A percentile compares a stretch with the other conserved stretches of the same genome.
phyloP scores from a whole-genome alignment of 345 rosid genomes.

The Laguncularia racemosa region DNA sequence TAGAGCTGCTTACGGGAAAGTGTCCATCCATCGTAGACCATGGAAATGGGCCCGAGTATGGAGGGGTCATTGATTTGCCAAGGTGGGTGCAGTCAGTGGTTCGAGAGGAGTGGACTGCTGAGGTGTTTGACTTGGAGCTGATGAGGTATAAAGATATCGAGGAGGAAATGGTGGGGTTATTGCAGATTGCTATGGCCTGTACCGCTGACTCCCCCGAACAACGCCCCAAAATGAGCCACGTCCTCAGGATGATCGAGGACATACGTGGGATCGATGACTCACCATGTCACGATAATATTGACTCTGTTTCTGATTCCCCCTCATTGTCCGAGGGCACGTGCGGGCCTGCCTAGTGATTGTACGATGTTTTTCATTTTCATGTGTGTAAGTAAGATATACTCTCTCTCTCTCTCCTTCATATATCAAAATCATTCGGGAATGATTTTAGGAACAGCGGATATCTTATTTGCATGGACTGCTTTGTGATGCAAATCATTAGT shows the following conservation, averaged over 20 bases:
- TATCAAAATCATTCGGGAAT: too few relatives aligned
- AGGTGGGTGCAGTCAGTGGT: constrained; percentile 97
- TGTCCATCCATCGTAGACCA: constrained; percentile 52
- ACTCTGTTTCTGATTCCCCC: constrained; percentile 70
- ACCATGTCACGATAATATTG: constrained; percentile 48
- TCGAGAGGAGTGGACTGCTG: constrained; percentile 98
- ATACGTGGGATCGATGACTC: constrained; percentile 70
- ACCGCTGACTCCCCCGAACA: constrained; percentile 89
- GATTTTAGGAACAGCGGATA: too few relatives aligned
- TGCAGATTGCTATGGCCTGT: constrained; percentile 90
- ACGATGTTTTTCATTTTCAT: background rate
- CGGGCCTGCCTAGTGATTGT: constrained; percentile 46
- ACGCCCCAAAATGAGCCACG: constrained; percentile 73
- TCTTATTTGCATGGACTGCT: too few relatives aligned
- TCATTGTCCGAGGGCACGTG: constrained; percentile 68
- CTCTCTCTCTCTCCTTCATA: too few relatives aligned
- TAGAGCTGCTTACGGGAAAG: constrained; percentile 77
- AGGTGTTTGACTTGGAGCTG: constrained; percentile 84
- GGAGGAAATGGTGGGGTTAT: constrained; percentile 94
- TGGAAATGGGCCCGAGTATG: constrained; percentile 41
- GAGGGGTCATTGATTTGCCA: constrained; percentile 77
- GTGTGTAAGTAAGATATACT: background rate
- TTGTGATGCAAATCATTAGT: too few relatives aligned
- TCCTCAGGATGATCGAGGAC: constrained; percentile 82
- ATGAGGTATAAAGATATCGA: constrained; percentile 89